phyloP scores from a whole-genome alignment of 2,329 filamentous ascomycete genomes.

The Pseudogymnoascus sp. region DNA sequence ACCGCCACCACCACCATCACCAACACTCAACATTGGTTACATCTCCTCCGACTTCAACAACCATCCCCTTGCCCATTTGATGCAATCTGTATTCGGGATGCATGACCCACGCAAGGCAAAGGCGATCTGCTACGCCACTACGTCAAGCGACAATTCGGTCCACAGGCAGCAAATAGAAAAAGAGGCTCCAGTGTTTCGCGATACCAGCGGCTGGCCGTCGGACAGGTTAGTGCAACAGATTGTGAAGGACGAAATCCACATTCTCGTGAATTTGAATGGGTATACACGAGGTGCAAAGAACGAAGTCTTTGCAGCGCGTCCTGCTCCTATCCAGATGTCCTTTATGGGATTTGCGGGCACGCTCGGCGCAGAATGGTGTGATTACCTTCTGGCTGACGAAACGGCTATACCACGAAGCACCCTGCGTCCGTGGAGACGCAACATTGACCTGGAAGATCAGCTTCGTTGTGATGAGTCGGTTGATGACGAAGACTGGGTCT shows the following conservation, averaged over 20 bases:
- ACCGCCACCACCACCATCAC: slow-evolving; percentile 74
- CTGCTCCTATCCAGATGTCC: slow-evolving; percentile 95
- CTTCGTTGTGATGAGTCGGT: slow-evolving; percentile 50
- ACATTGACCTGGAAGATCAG: slow-evolving; percentile 65
- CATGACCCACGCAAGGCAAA: slow-evolving; percentile 66
- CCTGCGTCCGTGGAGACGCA: slow-evolving; percentile 68
- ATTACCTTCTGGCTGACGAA: slow-evolving; percentile 86
- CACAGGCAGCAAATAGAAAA: slow-evolving; percentile 89
- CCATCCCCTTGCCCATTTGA: slow-evolving; percentile 90
- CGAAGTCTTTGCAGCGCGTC: slow-evolving; percentile 90
- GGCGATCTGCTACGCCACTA: slow-evolving; percentile 94
- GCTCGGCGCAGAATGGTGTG: slow-evolving; percentile 94
- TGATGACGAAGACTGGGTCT: slow-evolving; percentile 75
- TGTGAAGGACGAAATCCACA: slow-evolving; percentile 78
- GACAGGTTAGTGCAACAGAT: slow-evolving; percentile 83
- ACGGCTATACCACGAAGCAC: slow-evolving; percentile 78
- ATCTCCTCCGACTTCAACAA: slow-evolving; percentile 99
- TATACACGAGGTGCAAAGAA: slow-evolving; percentile 96
- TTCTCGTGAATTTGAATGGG: slow-evolving; percentile 94
- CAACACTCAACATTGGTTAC: slow-evolving; percentile 86
- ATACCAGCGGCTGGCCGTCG: slow-evolving; percentile 78
- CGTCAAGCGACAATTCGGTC: slow-evolving; percentile 75
- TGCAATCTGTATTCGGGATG: slow-evolving; percentile 97
- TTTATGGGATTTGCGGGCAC: slow-evolving; percentile 99
- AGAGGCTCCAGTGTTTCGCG: slow-evolving; percentile 83